A percentile compares a stretch with the other conserved stretches of the same genome.
phyloP scores from a whole-genome alignment of 768 basidiomycete species.

The Kwoniella dendrophila region DNA sequence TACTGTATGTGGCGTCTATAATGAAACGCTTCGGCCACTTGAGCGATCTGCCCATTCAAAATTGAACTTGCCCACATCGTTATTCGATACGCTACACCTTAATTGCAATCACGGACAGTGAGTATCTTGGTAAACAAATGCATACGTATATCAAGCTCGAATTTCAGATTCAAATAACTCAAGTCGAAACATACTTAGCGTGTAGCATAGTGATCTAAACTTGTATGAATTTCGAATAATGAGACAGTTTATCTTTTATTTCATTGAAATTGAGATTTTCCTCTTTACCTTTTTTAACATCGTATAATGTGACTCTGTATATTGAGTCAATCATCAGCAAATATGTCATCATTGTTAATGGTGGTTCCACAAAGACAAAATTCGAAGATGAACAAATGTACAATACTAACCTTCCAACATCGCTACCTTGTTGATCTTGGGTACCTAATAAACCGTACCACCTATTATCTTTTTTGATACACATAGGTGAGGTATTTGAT shows the following conservation, averaged over 20 bases:
- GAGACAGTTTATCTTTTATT: neutral
- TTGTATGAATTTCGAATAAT: neutral
- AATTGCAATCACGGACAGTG: too few relatives aligned
- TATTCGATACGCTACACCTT: too few relatives aligned
- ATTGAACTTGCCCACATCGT: too few relatives aligned
- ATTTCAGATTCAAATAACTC: too few relatives aligned
- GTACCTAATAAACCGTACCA: neutral
- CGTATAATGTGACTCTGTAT: neutral
- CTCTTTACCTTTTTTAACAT: neutral
- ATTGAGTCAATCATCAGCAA: neutral
- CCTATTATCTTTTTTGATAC: neutral
- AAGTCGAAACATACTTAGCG: too few relatives aligned
- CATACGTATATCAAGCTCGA: too few relatives aligned
- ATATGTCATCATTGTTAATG: neutral
- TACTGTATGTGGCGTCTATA: too few relatives aligned
- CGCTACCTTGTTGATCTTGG: neutral
- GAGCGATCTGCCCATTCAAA: too few relatives aligned
- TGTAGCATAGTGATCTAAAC: too few relatives aligned
- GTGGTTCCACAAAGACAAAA: neutral
- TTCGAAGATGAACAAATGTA: neutral
- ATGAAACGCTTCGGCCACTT: too few relatives aligned
- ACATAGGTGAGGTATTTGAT: neutral
- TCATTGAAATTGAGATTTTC: neutral
- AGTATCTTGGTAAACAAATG: too few relatives aligned
- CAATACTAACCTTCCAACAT: neutral